Percentiles rank a stretch among this genome's conserved stretches.
These are phyloP conservation scores for Terana coerulea DNA, from an alignment of 768 basidiomycete species.

Conservation along the genomic window DNA sequence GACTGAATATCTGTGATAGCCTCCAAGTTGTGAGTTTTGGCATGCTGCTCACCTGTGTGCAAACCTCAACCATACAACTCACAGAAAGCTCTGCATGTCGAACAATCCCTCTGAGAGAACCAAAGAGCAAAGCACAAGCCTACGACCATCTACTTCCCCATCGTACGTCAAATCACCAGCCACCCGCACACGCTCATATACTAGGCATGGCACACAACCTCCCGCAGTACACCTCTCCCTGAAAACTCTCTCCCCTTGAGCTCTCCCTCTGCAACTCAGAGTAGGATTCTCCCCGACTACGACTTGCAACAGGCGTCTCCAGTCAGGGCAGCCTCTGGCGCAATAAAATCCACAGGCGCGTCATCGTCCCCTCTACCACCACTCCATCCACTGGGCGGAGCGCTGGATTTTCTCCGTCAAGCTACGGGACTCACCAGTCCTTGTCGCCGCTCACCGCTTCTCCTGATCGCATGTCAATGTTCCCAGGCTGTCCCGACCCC, in stretches of 20 bases:
- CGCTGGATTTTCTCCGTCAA: constrained; percentile 4
- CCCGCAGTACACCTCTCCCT: constrained; percentile 10
- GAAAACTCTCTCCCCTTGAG: constrained; percentile 2
- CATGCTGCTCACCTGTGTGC: too few species aligned
- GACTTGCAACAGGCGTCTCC: not conserved
- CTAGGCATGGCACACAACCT: constrained; percentile 3
- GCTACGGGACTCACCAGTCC: constrained; percentile 3
- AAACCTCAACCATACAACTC: not conserved
- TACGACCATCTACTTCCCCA: not conserved
- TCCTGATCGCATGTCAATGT: constrained; percentile 2
- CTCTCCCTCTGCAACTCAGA: not conserved
- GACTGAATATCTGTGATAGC: not conserved
- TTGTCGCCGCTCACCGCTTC: constrained; percentile 7
- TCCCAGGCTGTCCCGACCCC: not conserved
- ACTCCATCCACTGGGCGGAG: constrained; percentile 6
- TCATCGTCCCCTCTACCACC: not conserved
- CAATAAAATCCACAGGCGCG: not conserved
- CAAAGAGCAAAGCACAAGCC: not conserved
- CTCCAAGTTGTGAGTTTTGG: too few species aligned
- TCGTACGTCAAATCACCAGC: too few species aligned
- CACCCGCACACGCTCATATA: constrained; percentile 9
- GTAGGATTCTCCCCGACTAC: not conserved
- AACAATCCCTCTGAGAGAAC: constrained; percentile 1
- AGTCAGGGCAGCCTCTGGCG: not conserved
- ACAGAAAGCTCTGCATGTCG: constrained; percentile 4